Evolutionary conservation across 1,139 yeast species (phyloP).

Genomic region (Yamadazyma blattariae): DNA sequence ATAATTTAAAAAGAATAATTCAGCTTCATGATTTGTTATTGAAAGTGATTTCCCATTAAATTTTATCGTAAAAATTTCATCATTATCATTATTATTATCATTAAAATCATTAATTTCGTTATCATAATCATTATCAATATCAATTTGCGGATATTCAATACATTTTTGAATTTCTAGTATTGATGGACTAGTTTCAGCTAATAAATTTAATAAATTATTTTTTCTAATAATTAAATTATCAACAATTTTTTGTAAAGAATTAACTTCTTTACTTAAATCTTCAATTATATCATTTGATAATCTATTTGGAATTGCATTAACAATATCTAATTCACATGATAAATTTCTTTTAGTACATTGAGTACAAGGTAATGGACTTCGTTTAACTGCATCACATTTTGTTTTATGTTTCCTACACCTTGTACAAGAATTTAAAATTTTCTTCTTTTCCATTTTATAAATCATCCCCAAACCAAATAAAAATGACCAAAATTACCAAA

Average conservation of each 20-base stretch:
- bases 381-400: conserved; percentile 54
- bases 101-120: neutral
- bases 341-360: conserved; percentile 52
- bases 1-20: conserved; percentile 28
- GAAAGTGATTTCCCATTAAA: conserved; percentile 17
- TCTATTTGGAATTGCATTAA: conserved; percentile 26
- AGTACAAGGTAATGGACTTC: conserved; percentile 56
- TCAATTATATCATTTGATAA: conserved; percentile 29
- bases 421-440: conserved; percentile 54
- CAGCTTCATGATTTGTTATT: conserved; percentile 28
- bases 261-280: conserved; percentile 29
- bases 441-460: conserved; percentile 11
- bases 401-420: conserved; percentile 66
- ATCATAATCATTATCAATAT: neutral
- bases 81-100: conserved; percentile 1
- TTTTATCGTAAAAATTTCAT: conserved; percentile 1
- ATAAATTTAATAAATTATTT: conserved; percentile 7
- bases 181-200: conserved; percentile 21
- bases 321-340: conserved; percentile 49
- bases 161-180: conserved; percentile 29
- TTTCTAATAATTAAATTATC: conserved; percentile 16
- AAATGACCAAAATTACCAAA: no score
- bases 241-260: conserved; percentile 23
- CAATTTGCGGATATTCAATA: conserved; percentile 3
- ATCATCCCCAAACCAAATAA: no score